These are phyloP conservation scores for Coelastrella sp. DNA, from an alignment of 139 green algal species.

Conservation along the genomic window DNA sequence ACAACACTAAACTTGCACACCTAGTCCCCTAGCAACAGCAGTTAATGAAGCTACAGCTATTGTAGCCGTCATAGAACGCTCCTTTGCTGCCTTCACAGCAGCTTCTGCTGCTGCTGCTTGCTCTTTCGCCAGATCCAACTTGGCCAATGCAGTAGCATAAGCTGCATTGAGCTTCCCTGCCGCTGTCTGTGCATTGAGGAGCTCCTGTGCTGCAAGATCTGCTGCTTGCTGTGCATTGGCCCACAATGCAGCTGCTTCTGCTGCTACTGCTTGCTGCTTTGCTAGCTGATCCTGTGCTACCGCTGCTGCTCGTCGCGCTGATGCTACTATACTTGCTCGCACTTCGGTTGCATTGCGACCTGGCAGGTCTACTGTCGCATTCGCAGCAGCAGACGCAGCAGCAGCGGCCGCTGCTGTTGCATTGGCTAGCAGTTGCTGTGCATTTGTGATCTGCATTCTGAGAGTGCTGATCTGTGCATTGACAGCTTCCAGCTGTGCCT, in stretches of 20 bases:
- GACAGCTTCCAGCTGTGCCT: slow-evolving; percentile 10
- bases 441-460: neutral
- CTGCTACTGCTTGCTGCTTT: slow-evolving; percentile 9
- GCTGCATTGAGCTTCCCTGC: slow-evolving; percentile 31
- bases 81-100: slow-evolving; percentile 25
- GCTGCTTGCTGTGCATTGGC: slow-evolving; percentile 13
- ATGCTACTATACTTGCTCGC: neutral
- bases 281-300: slow-evolving; percentile 11
- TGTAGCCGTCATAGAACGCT: neutral
- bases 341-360: neutral
- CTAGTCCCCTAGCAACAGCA: slow-evolving; percentile 17
- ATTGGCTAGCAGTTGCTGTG: neutral
- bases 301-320: neutral
- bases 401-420: slow-evolving; percentile 24
- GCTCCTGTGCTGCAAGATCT: slow-evolving; percentile 17
- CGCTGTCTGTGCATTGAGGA: slow-evolving; percentile 14
- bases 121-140: neutral
- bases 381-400: neutral
- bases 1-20: neutral
- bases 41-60: slow-evolving; percentile 3
- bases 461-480: slow-evolving; percentile 1
- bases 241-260: neutral
- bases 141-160: neutral
- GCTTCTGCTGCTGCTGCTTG: slow-evolving; percentile 16
- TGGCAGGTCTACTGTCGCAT: neutral